Percentiles rank a stretch among this genome's conserved stretches.
phyloP scores from a whole-genome alignment of 352 stramenopile genomes.

The Pythium oligandrum region DNA sequence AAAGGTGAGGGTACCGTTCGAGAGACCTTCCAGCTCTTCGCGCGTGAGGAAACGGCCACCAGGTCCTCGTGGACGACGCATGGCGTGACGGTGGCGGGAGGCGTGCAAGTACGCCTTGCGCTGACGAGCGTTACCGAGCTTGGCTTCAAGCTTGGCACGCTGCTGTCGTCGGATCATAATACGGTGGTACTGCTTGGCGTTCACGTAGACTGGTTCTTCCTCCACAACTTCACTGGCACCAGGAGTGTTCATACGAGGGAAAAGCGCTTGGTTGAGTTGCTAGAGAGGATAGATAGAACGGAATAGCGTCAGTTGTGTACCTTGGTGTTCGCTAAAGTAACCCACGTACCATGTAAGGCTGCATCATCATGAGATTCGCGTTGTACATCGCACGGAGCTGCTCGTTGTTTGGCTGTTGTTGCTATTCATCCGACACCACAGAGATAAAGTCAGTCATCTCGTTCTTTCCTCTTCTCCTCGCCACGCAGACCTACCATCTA shows the following conservation, averaged over 20 bases:
- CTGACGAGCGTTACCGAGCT: slow-evolving; percentile 72
- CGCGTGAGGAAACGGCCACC: slow-evolving; percentile 82
- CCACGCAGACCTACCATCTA: too few species aligned
- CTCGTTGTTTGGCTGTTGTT: slow-evolving; percentile 74
- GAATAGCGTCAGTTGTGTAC: slow-evolving; percentile 15
- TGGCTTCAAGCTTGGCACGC: slow-evolving; percentile 82
- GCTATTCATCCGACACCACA: slow-evolving; percentile 11
- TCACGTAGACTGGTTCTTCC: slow-evolving; percentile 88
- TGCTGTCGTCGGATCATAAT: slow-evolving; percentile 88
- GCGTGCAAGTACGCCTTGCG: slow-evolving; percentile 85
- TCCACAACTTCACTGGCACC: slow-evolving; percentile 54
- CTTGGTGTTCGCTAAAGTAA: slow-evolving; percentile 12
- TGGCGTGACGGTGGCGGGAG: slow-evolving; percentile 85
- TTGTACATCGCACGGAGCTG: slow-evolving; percentile 81
- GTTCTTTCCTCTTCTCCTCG: background rate
- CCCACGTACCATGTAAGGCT: slow-evolving; percentile 65
- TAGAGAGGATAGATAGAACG: slow-evolving; percentile 1
- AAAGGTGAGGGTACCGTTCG: slow-evolving; percentile 56
- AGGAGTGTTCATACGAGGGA: slow-evolving; percentile 42
- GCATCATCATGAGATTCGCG: slow-evolving; percentile 76
- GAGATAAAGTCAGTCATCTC: background rate
- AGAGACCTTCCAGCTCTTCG: slow-evolving; percentile 71
- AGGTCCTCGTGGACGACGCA: slow-evolving; percentile 76
- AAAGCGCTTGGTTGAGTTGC: slow-evolving; percentile 50
- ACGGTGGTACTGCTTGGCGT: slow-evolving; percentile 89